These are phyloP conservation scores for Alternaria sp. DNA, from an alignment of 2,329 filamentous ascomycete genomes.

Conservation along the genomic window DNA sequence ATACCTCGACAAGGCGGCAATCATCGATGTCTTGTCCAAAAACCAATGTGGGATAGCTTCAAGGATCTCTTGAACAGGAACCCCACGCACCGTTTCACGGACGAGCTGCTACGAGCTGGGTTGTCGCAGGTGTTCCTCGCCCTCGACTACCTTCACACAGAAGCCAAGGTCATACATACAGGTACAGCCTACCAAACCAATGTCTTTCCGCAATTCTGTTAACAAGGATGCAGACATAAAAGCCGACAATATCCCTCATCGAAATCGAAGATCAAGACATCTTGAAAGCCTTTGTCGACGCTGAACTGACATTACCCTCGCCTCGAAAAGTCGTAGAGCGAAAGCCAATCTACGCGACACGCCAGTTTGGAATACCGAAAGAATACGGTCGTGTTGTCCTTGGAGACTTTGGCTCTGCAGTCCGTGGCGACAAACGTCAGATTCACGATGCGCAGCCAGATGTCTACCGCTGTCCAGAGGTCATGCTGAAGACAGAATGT, in stretches of 20 bases:
- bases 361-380: conserved; percentile 42
- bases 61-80: conserved; percentile 49
- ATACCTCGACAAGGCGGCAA: conserved; percentile 36
- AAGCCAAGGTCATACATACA: conserved; percentile 55
- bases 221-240: conserved; percentile 49
- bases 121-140: conserved; percentile 51
- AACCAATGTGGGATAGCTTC: conserved; percentile 52
- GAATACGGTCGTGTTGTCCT: conserved; percentile 43
- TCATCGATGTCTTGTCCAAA: conserved; percentile 50
- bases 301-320: conserved; percentile 47
- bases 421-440: conserved; percentile 18
- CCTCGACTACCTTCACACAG: conserved; percentile 52
- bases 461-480: conserved; percentile 48
- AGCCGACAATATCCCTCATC: conserved; percentile 50
- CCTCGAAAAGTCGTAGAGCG: conserved; percentile 46
- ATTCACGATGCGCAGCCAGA: conserved; percentile 43
- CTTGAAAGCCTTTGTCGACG: conserved; percentile 43
- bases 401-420: conserved; percentile 32
- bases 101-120: conserved; percentile 47
- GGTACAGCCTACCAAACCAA: conserved; percentile 32
- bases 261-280: conserved; percentile 46
- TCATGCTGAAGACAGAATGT: conserved; percentile 47
- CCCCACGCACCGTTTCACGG: conserved; percentile 46
- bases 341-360: conserved; percentile 46
- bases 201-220: neutral